These are phyloP conservation scores for Pelargonium australe DNA, from an alignment of 441 rosid genomes.

Conservation along the genomic window DNA sequence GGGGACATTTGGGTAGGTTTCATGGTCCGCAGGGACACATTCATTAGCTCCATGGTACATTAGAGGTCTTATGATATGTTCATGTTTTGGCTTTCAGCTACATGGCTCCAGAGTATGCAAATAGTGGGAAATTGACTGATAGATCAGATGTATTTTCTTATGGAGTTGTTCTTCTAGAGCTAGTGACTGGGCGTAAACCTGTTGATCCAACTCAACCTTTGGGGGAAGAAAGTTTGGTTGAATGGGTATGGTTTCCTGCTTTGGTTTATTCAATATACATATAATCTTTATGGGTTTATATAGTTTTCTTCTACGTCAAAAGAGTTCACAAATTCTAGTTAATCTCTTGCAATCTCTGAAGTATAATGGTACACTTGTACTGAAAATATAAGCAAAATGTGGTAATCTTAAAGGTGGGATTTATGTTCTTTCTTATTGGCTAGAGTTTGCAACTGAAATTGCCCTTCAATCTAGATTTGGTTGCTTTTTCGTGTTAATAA, in stretches of 20 bases:
- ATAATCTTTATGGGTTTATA: not conserved
- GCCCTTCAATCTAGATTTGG: not conserved
- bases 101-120: conserved; percentile 98
- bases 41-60: conserved; percentile 6
- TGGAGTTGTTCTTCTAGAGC: conserved; percentile 91
- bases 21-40: not conserved
- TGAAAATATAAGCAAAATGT: not conserved
- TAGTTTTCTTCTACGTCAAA: not conserved
- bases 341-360: not conserved
- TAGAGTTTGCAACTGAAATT: not conserved
- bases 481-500: not conserved
- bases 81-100: conserved; percentile 43
- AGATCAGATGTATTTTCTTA: conserved; percentile 87
- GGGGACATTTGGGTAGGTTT: conserved; percentile 93
- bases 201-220: conserved; percentile 78
- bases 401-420: not conserved
- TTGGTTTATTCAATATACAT: not conserved
- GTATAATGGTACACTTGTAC: not conserved
- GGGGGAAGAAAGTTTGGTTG: conserved; percentile 94
- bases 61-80: not conserved
- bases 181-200: conserved; percentile 88
- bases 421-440: not conserved
- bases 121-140: conserved; percentile 92
- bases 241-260: conserved; percentile 52
- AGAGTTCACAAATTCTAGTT: not conserved